Conservation (phyloP, 257 asterid species). For the Nicotiana attenuata region DNA sequence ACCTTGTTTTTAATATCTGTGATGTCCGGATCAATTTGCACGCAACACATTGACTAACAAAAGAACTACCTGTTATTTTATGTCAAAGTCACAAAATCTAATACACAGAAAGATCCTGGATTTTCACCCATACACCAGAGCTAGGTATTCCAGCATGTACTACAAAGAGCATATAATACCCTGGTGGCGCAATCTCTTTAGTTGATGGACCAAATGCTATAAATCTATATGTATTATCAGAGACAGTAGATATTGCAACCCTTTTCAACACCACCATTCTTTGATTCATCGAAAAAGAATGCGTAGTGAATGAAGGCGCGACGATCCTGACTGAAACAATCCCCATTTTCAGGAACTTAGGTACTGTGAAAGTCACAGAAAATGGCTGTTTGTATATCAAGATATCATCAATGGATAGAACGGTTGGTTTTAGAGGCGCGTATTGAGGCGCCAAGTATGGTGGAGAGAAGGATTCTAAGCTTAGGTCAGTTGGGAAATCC, state of each 20-base stretch:
- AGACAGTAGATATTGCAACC: conserved; percentile 12
- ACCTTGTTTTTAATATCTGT: background rate
- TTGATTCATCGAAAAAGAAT: conserved; percentile 63
- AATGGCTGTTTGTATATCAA: conserved; percentile 26
- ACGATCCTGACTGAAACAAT: conserved; percentile 37
- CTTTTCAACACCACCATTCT: conserved; percentile 55
- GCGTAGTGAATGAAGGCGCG: conserved; percentile 61
- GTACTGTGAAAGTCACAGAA: conserved; percentile 27
- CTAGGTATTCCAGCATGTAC: conserved; percentile 58
- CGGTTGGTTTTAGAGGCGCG: conserved; percentile 32
- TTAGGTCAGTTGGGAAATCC: conserved; percentile 53
- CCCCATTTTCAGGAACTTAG: conserved; percentile 5
- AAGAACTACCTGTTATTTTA: background rate
- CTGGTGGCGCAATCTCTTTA: conserved; percentile 58
- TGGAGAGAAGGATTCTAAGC: conserved; percentile 63
- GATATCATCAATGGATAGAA: conserved; percentile 11
- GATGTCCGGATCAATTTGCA: background rate
- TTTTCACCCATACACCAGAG: conserved; percentile 47
- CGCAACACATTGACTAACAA: background rate
- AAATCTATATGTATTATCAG: conserved; percentile 4
- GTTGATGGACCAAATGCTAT: conserved; percentile 40
- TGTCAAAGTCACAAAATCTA: background rate
- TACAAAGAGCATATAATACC: conserved; percentile 56
- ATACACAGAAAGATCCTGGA: conserved; percentile 12
- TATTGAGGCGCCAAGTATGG: conserved; percentile 38